Percentiles rank a stretch among this genome's conserved stretches.
Conservation (phyloP, 148 eudicot genomes). For the Mesembryanthemum crystallinum region DNA sequence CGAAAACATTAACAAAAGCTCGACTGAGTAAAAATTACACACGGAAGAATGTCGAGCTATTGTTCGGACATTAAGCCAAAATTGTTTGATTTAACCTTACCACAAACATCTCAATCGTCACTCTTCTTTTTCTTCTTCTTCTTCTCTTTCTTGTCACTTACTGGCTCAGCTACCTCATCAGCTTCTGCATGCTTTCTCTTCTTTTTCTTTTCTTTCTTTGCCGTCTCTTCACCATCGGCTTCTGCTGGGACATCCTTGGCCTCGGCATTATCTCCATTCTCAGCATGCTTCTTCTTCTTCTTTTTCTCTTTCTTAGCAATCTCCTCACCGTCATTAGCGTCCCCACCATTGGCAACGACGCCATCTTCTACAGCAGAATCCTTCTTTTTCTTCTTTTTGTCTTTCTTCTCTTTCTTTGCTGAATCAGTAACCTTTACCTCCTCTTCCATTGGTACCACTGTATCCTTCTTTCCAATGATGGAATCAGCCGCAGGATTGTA, state of each 20-base stretch:
- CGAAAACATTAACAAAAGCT: conserved; percentile 8
- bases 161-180: conserved; percentile 51
- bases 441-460: conserved; percentile 21
- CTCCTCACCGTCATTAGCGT: conserved; percentile 20
- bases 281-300: conserved; percentile 31
- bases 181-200: conserved; percentile 69
- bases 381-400: conserved; percentile 37
- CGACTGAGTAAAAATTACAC: conserved; percentile 23
- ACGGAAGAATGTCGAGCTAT: conserved; percentile 11
- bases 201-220: conserved; percentile 34
- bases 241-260: no score
- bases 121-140: conserved; percentile 67
- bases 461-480: conserved; percentile 42
- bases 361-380: conserved; percentile 28
- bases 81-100: conserved; percentile 28
- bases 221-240: background rate
- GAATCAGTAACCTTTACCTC: conserved; percentile 15
- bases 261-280: conserved; percentile 12
- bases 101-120: conserved; percentile 39
- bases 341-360: conserved; percentile 8
- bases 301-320: conserved; percentile 27
- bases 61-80: conserved; percentile 27
- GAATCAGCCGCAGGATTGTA: conserved; percentile 92
- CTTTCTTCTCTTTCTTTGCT: conserved; percentile 27
- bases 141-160: conserved; percentile 59